Evolutionary conservation across 106 monocot genomes (phyloP), one percentile per base, ranked within the genome.

Genomic region (Acorus calamus): DNA sequence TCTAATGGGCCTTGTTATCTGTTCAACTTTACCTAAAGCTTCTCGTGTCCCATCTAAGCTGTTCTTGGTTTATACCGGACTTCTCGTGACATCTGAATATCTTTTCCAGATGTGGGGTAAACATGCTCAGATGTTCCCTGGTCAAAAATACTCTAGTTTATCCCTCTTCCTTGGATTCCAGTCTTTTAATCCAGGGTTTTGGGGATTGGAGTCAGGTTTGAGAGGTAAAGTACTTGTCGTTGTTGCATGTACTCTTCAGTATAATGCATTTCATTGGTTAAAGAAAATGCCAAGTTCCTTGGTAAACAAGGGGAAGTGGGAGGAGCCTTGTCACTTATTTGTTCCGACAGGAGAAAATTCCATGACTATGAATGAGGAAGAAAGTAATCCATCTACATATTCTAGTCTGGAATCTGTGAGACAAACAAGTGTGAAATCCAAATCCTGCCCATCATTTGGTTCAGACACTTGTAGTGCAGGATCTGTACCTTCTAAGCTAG

Each of bases 51-150:
- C 94, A 50, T 96, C 94, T 46, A 96, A 96, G 57, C 54, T 84
- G 50, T 84, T 90, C 66, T 64, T 96, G 49, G 66, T 84, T 68
- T 96, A 82, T 68, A 82, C 89, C 0, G 94, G 94, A 53, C 65
- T 90, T 61, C 77, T 96, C 66, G 71, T 80, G 9, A 58, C 76
- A 56, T 67, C 73, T 47, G 90, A 96, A 62, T 96, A 96, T 80
- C 69, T 96, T 44, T 96, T 90, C 73, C 94, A 96, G 44, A 75
- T 96, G 84, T 87, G 84, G 79, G 87, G 94, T 66, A 84, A 90
- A 66, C 68, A 65, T 10, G 87, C 81, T 28, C 57, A 82, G 52
- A 87, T 94, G 94, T 82, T 89, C 71, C 94, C 94, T 73, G 84
- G 74, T 61, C 90, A 96, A 70, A 60, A 55, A 9, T 70, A 84